phyloP scores from a whole-genome alignment of 2,329 filamentous ascomycete genomes.

The Penicillium expansum region DNA sequence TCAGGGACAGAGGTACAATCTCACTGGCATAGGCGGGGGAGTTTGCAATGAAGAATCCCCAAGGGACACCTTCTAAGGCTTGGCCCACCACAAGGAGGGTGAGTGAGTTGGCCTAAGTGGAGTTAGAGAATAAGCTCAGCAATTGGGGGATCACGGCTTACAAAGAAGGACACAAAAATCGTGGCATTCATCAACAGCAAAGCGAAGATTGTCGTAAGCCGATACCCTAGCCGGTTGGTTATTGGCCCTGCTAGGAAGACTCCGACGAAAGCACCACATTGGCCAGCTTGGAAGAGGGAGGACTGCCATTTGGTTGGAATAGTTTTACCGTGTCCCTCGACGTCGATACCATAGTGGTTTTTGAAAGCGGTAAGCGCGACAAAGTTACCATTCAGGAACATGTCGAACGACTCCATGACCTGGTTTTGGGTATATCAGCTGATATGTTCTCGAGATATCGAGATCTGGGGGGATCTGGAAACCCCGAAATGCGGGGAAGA shows the following conservation, averaged over 20 bases:
- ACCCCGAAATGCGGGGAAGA: background rate
- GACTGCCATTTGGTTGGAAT: slow-evolving; percentile 52
- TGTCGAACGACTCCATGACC: slow-evolving; percentile 53
- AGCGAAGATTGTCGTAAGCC: slow-evolving; percentile 56
- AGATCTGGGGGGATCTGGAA: background rate
- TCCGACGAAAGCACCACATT: slow-evolving; percentile 59
- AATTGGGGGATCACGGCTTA: background rate
- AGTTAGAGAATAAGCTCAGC: slow-evolving; percentile 1
- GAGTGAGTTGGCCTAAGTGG: slow-evolving; percentile 39
- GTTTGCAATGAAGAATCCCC: slow-evolving; percentile 34
- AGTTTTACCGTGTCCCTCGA: slow-evolving; percentile 12
- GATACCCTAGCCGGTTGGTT: slow-evolving; percentile 59
- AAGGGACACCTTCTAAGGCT: slow-evolving; percentile 31
- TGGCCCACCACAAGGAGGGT: slow-evolving; percentile 38
- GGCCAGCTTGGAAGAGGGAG: slow-evolving; percentile 56
- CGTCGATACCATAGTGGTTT: slow-evolving; percentile 37
- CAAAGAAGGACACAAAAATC: slow-evolving; percentile 62
- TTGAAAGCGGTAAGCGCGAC: slow-evolving; percentile 45
- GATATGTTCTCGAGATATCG: background rate
- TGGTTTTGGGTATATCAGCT: slow-evolving; percentile 17
- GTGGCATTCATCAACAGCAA: slow-evolving; percentile 59
- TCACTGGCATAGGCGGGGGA: slow-evolving; percentile 32
- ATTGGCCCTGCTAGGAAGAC: slow-evolving; percentile 61
- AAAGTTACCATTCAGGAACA: slow-evolving; percentile 51
- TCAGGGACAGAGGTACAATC: slow-evolving; percentile 27